These are phyloP conservation scores for Solanum ossicruentum DNA, from an alignment of 257 asterid genomes.

Conservation along the genomic window DNA sequence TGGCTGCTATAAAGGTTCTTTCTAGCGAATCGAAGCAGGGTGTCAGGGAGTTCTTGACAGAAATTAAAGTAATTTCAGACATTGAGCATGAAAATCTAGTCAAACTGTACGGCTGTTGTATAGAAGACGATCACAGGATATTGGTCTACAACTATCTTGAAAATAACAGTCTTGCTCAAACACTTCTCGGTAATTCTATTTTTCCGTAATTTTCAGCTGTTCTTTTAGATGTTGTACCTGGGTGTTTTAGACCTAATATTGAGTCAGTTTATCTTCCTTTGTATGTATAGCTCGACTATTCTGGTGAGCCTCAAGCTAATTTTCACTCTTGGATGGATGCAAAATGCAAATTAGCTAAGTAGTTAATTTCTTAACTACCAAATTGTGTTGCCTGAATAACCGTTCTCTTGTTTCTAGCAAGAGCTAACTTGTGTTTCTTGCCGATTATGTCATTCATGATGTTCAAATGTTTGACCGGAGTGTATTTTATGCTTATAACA, in stretches of 20 bases:
- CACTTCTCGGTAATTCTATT: conserved; percentile 62
- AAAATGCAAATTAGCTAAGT: not conserved
- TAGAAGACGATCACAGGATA: conserved; percentile 67
- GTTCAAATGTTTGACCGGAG: not conserved
- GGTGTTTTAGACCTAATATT: not conserved
- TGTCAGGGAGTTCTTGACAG: conserved; percentile 76
- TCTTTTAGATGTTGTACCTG: not conserved
- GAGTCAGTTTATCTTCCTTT: not conserved
- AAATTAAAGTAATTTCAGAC: conserved; percentile 77
- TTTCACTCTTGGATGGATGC: not conserved
- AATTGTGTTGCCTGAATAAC: not conserved
- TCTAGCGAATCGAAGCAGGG: conserved; percentile 82
- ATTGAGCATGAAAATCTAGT: conserved; percentile 74
- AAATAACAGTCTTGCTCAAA: conserved; percentile 75
- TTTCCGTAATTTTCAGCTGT: not conserved
- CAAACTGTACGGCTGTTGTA: conserved; percentile 88
- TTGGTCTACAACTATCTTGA: conserved; percentile 88
- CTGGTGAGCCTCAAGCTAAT: not conserved
- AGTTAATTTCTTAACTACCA: not conserved
- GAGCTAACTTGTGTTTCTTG: not conserved
- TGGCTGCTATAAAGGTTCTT: conserved; percentile 92
- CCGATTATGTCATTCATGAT: not conserved
- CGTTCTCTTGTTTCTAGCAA: not conserved
- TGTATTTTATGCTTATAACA: not conserved
- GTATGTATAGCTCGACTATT: not conserved